Evolutionary conservation across 306 rosid species (phyloP), one percentile per base, ranked within the genome.

Genomic region (Sicyos baderoa): DNA sequence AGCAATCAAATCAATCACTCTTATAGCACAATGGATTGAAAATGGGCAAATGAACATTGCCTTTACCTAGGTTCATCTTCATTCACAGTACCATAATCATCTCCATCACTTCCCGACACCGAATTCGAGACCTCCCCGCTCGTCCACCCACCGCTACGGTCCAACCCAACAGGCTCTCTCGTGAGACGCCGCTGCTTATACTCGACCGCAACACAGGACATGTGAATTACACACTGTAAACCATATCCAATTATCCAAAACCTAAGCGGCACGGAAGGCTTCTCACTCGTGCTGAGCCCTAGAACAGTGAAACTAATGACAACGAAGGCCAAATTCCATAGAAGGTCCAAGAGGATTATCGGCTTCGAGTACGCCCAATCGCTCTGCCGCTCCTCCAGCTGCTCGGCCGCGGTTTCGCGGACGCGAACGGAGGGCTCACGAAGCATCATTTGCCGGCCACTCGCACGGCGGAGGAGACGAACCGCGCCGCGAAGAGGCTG

Each of bases 331-430:
- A 86, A 40, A 77, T 90, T 86, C 99, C 99, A 90, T 11, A 79
- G 63, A 37, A 90, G 72, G 70, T 90, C 96, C 21, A 90, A 45
- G 5, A 78, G 77, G 22, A 90, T 81, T 15, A 88, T 82, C 25
- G 91, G 88, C 77, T 80, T 83, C 10, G 96, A 88, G 56, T 80
- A 78, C 1, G 87, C 88, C 94, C 97, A 85, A 45, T 79, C 80
- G 49, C 95, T 85, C 82, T 85, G 97, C 32, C 94, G 82, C 78
- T 77, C 92, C 79, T 91, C 97, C 54, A 86, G 81, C 84, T 88
- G 88, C 78, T 80, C 96, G 48, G 95, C 96, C 21, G 96, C 95
- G 62, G 75, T 81, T 75, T 91, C 97, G 3, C 97, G 84, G 14
- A 91, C 97, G 7, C 75, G 80, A 45, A 89, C 83, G 7, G 91